phyloP scores from a whole-genome alignment of 2,329 filamentous ascomycete genomes.

The Phaeosphaeria sp. region DNA sequence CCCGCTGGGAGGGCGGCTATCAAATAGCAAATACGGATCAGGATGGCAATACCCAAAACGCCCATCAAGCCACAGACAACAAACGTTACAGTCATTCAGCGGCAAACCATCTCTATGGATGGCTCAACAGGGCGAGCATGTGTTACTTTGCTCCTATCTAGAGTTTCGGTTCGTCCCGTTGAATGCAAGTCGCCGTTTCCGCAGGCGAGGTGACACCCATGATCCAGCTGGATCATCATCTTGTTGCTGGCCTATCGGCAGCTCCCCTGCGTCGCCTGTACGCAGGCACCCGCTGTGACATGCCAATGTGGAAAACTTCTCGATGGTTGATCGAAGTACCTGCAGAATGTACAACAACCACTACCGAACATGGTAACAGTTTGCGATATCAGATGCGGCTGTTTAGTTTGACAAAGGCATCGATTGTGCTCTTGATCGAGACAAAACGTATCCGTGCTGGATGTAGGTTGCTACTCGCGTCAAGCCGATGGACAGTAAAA shows the following conservation, averaged over 20 bases:
- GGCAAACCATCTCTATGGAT: background rate
- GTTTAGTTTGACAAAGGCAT: conserved; percentile 5
- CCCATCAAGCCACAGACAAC: background rate
- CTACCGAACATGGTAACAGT: conserved; percentile 9
- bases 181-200: conserved; percentile 11
- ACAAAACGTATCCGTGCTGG: background rate
- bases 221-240: conserved; percentile 4
- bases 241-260: conserved; percentile 16
- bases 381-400: conserved; percentile 12
- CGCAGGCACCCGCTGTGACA: background rate
- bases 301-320: conserved; percentile 8
- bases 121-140: conserved; percentile 4
- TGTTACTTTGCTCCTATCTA: conserved; percentile 1
- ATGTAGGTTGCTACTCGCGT: conserved; percentile 7
- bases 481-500: conserved; percentile 19
- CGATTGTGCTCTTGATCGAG: background rate
- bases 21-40: background rate
- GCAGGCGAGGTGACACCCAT: conserved; percentile 25
- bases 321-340: conserved; percentile 2
- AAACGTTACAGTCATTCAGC: background rate
- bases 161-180: conserved; percentile 4
- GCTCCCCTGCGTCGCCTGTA: conserved; percentile 8
- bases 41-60: background rate
- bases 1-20: background rate
- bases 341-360: background rate